Base-by-base conservation (phyloP, 208 protist species). In the Wallacemonas collosoma region DNA sequence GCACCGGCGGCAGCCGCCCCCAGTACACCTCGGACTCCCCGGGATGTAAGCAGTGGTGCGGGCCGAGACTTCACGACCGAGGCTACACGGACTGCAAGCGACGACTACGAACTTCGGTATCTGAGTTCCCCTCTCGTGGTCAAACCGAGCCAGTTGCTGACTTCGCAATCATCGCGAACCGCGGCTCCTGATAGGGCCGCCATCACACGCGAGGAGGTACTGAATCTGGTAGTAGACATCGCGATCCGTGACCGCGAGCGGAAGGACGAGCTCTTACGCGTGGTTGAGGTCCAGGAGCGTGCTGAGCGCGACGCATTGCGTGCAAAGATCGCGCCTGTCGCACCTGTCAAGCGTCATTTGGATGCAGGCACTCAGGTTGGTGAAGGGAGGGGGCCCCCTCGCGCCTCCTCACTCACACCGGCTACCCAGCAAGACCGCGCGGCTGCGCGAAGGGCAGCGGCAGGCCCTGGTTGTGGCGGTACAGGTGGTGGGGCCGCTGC, bases 101-200 rank as follows among this genome's bases (percentile, higher is more conserved):
- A 73, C 36, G 56, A 53, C 2, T 74, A 80, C 68, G 62, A 74
- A n/a, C 58, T 73, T 9, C 72, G 70, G 1, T 26, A 71, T 35
- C 55, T 77, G 9, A 54, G 57, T 7, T 63, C 75, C 12, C 76
- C 77, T 2, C 79, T 86, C 15, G 17, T 69, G 39, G 77, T 82
- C 15, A 72, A 79, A 58, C 72, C 77, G 6, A 84, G 79, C 41
- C 65, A 70, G 26, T 72, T 75, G 26, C 51, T 84, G 7, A 84
- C 67, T 67, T 65, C 17, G 67, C 67, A 5, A 44, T 26, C 45
- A 51, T n/a, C 8, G n/a, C 38, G 47, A 15, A 45, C 66, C 36
- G n/a, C 43, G 4, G 60, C 51, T 1, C 68, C 3, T 53, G 69
- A n/a, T 2, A 72, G 66, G 14, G 36, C 65, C n/a, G 45, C 48